Base-by-base conservation (phyloP, 768 basidiomycete genomes). In the Boletus sp. region DNA sequence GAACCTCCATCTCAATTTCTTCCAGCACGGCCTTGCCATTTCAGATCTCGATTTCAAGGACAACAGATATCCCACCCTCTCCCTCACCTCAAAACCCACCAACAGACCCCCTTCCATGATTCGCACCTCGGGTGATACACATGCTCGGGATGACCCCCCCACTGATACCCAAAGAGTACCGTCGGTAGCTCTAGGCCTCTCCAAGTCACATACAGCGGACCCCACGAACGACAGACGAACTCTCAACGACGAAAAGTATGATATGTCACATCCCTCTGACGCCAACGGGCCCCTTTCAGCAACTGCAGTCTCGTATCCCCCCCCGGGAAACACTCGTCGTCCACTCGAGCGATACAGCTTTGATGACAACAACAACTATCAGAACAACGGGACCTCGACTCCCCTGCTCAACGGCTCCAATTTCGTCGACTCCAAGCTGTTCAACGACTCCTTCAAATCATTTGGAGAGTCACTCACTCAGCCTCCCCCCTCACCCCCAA, bases 41-140 rank as follows among this genome's bases (percentile, higher is more conserved):
- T 73, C 79, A 53, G 85, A 85, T 53, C 75, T 82, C 57, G 83
- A 84, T 70, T 79, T 82, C 68, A 76, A 78, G 62, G 86, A 86
- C 74, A 80, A 79, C 65, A 77, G 85, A 65, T 85, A 86, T 60
- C 74, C 79, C 17, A 53, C 73, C 45, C 62, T 74, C 19, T 52
- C 70, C 7, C 55, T 73, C 46, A 27, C 53, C 53, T 49, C 64
- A 29, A 65, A 63, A 33, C 60, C 47, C 45, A 54, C 57, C 40
- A 62, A 64, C 43, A 68, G 57, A 42, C 44, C 65, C 32, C 65
- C 69, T 51, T 51, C 67, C 38, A 70, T 76, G 69, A 59, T 68
- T 23, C 61, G 61, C 53, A 60, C 66, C 6, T 56, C 67, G 49
- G 49, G 64, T 29, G 70, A 70, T 55, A 62, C 60, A 32, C 60